Conservation (phyloP, 2,329 filamentous ascomycete genomes). For the Dactylellina haptotyla region DNA sequence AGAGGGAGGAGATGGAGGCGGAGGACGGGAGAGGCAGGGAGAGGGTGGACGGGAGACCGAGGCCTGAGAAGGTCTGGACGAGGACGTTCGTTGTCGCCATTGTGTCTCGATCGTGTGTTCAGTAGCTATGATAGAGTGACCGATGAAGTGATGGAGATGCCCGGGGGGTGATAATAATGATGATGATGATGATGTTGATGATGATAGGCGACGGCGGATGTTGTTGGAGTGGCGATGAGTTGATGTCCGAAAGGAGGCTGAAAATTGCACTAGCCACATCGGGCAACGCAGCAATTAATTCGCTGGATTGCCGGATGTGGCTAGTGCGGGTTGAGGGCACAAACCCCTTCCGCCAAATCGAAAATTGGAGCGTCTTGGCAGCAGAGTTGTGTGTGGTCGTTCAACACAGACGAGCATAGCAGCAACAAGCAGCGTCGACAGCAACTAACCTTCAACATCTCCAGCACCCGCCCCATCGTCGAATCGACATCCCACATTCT, state of each 20-base stretch:
- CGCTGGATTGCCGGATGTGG: conserved; percentile 13
- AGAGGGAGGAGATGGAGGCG: conserved; percentile 75
- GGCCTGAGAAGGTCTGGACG: conserved; percentile 82
- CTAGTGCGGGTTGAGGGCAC: conserved; percentile 39
- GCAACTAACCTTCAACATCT: conserved; percentile 43
- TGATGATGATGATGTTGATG: neutral
- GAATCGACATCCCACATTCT: conserved; percentile 34
- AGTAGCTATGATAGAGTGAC: neutral
- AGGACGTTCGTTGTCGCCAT: conserved; percentile 66
- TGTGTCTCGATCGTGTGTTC: neutral
- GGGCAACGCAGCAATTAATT: conserved; percentile 13
- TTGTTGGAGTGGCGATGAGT: conserved; percentile 43
- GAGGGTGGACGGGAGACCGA: conserved; percentile 83
- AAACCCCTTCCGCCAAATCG: conserved; percentile 52
- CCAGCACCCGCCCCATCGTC: conserved; percentile 28
- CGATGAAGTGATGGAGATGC: neutral
- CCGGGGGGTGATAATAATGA: neutral
- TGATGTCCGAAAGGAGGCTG: conserved; percentile 40
- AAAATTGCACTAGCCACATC: neutral
- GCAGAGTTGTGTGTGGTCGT: conserved; percentile 49
- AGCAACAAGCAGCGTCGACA: conserved; percentile 24
- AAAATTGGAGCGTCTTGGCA: conserved; percentile 46
- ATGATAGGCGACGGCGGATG: neutral
- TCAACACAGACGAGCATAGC: neutral
- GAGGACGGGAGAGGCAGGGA: conserved; percentile 76